These are phyloP conservation scores for Didymella arachidicola DNA, from an alignment of 2,329 filamentous ascomycete genomes.

Conservation along the genomic window DNA sequence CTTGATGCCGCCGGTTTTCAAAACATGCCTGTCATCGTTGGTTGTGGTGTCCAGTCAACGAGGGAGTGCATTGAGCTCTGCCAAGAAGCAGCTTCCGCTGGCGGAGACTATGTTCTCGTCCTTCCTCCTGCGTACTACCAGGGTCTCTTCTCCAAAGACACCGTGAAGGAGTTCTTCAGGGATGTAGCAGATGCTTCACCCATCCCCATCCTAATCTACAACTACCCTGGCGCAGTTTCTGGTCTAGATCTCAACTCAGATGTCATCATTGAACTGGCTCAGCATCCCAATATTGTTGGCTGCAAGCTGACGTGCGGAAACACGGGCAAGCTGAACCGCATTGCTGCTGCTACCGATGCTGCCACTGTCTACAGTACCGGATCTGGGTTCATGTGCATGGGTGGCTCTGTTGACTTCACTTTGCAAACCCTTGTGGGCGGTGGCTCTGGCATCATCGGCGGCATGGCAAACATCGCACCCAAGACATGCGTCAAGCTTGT, in stretches of 20 bases:
- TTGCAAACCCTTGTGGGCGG: conserved; percentile 74
- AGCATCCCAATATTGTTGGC: conserved; percentile 71
- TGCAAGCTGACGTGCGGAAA: conserved; percentile 76
- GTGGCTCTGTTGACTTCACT: conserved; percentile 77
- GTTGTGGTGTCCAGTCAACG: conserved; percentile 76
- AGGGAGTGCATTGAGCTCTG: conserved; percentile 75
- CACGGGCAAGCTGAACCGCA: conserved; percentile 70
- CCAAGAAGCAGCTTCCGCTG: conserved; percentile 70
- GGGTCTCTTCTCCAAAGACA: conserved; percentile 67
- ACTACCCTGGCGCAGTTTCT: conserved; percentile 70
- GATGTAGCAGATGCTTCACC: conserved; percentile 69
- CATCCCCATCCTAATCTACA: conserved; percentile 73
- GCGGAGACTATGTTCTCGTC: conserved; percentile 78
- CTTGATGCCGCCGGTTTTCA: conserved; percentile 71
- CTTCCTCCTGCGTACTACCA: conserved; percentile 81
- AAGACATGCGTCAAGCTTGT: conserved; percentile 69
- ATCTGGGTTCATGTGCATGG: conserved; percentile 72
- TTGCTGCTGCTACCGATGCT: conserved; percentile 62
- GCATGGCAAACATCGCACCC: conserved; percentile 74
- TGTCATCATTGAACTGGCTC: conserved; percentile 64
- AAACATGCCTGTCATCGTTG: conserved; percentile 76
- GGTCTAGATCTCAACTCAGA: conserved; percentile 72
- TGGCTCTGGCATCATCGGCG: conserved; percentile 75
- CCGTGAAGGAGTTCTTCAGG: conserved; percentile 69
- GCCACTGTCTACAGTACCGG: conserved; percentile 48